Evolutionary conservation across 805 yeast genomes (phyloP), one percentile per base, ranked within the genome.

Genomic region (Spathaspora gorwiae): DNA sequence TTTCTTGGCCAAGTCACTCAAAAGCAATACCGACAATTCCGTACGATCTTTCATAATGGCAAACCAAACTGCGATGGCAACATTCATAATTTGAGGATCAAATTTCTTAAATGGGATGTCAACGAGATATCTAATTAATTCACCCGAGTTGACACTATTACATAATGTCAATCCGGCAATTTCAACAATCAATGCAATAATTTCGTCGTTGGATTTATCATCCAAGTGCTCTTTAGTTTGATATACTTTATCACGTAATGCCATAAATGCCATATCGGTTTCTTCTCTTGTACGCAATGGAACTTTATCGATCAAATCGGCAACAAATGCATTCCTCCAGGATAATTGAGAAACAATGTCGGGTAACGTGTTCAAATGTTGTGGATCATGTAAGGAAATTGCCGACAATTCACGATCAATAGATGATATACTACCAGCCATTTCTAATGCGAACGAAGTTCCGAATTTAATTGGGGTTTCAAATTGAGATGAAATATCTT

Each of bases 391-490:
- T 42, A 56, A 61, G 1, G 75, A 59, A 35, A 81, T 68, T 37
- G 76, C 75, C 2, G 79, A 74, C 27, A 83, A 62, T 54, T 86
- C 94, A 37, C 83, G 68, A 54, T 88, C 95, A 27, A 73, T 73
- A 14, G 83, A 73, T n/a, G 82, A 66, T 10, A 88, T 76, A 5
- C 78, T 62, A 4, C 94, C 89, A 1, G 96, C 95, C 83, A 89
- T 78, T 52, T 87, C 94, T 47, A 90, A 68, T 0, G 99, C 98
- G 72, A 92, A 87, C 0, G 95, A 83, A 40, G 90, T 84, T 44
- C 98, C 98, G 56, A 77, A 82, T 46, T 86, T 83, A 36, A 87
- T 76, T 32, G 59, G 42, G 39, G 52, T 48, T 27, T 45, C 43
- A 11, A 50, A 45, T 40, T 52, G 61, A 33, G 51, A 54, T 6